Percentiles rank a stretch among this genome's conserved stretches.
These are phyloP conservation scores for Galerina sulciceps DNA, from an alignment of 768 basidiomycete species.

Conservation along the genomic window DNA sequence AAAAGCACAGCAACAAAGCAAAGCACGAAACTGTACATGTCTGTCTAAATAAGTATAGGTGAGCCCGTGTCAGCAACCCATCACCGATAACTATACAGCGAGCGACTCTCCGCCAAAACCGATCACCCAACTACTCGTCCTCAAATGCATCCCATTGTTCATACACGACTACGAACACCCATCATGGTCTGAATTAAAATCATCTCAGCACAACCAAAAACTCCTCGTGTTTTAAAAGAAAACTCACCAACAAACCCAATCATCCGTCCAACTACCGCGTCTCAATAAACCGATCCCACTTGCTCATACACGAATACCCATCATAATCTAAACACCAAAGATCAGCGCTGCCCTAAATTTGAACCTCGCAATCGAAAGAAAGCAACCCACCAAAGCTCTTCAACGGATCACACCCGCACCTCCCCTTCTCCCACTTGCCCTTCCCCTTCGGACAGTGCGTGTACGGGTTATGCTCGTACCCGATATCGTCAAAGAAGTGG, in stretches of 20 bases:
- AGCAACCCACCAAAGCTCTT: conserved; percentile 60
- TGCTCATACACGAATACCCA: conserved; percentile 58
- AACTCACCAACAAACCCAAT: not conserved
- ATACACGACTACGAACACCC: too few relatives aligned
- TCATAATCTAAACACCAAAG: conserved; percentile 47
- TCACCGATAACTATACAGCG: too few relatives aligned
- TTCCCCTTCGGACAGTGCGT: conserved; percentile 64
- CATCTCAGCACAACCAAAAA: too few relatives aligned
- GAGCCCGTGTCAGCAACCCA: too few relatives aligned
- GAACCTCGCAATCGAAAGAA: not conserved
- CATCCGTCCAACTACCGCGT: conserved; percentile 1
- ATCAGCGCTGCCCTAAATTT: not conserved
- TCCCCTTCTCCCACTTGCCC: conserved; percentile 52
- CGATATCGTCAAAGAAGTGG: conserved; percentile 79
- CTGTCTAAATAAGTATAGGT: too few relatives aligned
- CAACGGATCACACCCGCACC: conserved; percentile 61
- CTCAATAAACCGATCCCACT: conserved; percentile 49
- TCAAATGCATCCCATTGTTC: too few relatives aligned
- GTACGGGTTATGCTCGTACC: conserved; percentile 78
- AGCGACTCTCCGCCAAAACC: not conserved
- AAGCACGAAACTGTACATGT: too few relatives aligned
- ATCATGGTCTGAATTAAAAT: too few relatives aligned
- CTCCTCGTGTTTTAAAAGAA: not conserved
- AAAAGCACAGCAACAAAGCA: too few relatives aligned
- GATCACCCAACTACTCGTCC: too few relatives aligned